Evolutionary conservation across 1,284 basidiomycete species (phyloP), one percentile per base, ranked within the genome.

Genomic region (Schizopora paradoxa): DNA sequence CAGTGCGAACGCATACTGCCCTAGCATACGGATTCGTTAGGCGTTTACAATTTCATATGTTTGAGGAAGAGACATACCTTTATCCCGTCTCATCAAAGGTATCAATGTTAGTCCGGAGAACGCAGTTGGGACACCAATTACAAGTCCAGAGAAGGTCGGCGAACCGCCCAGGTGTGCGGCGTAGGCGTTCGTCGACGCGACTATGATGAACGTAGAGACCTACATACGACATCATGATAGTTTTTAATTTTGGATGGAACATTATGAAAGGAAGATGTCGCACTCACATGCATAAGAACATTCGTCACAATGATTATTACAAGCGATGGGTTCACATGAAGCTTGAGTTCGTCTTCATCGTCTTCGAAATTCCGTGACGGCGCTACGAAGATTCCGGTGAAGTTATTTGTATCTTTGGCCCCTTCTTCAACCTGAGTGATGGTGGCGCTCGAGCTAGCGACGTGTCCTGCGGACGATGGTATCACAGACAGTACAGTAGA

Each of bases 121-220:
- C 0, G 74, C 65, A 4, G 76, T 75, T 1, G 78, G 78, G 26
- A 86, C 81, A 55, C 83, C 83, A 48, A 85, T 82, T n/a, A 77
- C 71, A 8, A 86, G 57, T 51, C 83, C 83, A 26, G 80, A 77
- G 56, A 86, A 86, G 0, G 77, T 80, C 10, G 79, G 66, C 7
- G 66, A 72, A 11, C 82, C 83, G 25, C 82, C 82, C 2, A 86
- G 64, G 54, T 75, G 67, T 49, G 76, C 67, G 0, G 79, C 76
- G 56, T 85, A 85, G 40, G 68, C 66, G 56, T 73, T 77, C 1
- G 80, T 76, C 0, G 83, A 80, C 1, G 83, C 78, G 2, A 86
- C 77, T 28, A 82, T 67, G 49, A 83, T 74, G 61, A 80, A 86
- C 64, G 84, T 84, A 0, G 78, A 76, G 4, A 80, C 59, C 82